Base-by-base conservation (phyloP, 75 land plant genomes). In the Selaginella moellendorffii region DNA sequence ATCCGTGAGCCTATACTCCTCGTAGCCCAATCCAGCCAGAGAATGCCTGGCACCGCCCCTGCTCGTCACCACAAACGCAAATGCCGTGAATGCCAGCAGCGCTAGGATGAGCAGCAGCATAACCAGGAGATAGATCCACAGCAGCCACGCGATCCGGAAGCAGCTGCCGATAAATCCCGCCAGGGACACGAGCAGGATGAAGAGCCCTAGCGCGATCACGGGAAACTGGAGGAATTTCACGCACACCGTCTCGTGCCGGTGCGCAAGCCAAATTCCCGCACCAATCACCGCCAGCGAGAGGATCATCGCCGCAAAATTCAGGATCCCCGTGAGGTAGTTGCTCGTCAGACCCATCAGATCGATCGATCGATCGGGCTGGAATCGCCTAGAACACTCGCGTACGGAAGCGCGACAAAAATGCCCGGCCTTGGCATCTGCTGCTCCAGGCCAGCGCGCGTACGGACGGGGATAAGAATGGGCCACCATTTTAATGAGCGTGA, bases 231-330 rank as follows among this genome's bases (percentile, higher is more conserved):
- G 78, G 42, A 81, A 72, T 29, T 61, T 72, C 61, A 78, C 66
- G 65, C 90, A 86, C 12, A 79, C 79, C 22, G 72, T 69, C 66
- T 66, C 68, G 69, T 83, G 71, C 66, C 67, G 72, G 24, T 27
- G 62, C 8, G 90, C 81, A 72, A 86, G 68, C 86, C 86, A 86
- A 23, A 86, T 63, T 1, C 82, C 90, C 0, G 62, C 86, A 0
- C 78, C 83, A 59, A 86, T 77, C 29, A 86, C 69, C 14, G 86
- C 83, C 1, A 86, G 77, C 24, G 89, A 83, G 0, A 78, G 77
- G 21, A 90, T 26, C 66, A 87, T 75, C 1, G 96, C 84, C 0
- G 82, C 26, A 82, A 90, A 87, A 77, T 90, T 87, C n/a, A 84
- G 69, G 69, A 79, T 61, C 9, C 76, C 80, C 2, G 78, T 28